These are phyloP conservation scores for Anastatica hierochuntica DNA, from an alignment of 345 rosid species.

Conservation along the genomic window DNA sequence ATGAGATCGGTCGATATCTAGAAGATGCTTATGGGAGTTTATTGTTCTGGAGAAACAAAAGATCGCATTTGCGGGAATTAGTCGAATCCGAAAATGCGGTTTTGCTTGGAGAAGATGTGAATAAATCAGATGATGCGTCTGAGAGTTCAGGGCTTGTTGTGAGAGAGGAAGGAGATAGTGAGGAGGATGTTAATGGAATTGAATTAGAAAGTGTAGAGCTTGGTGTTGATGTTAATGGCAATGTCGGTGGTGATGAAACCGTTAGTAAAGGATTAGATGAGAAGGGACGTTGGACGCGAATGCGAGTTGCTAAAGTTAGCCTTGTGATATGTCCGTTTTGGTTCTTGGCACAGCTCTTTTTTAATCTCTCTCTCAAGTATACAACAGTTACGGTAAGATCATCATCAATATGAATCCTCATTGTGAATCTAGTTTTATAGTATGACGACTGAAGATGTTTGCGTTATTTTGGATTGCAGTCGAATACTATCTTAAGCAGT, in stretches of 20 bases:
- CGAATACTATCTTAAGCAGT: constrained; percentile 89
- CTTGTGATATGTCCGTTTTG: constrained; percentile 79
- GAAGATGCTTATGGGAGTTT: constrained; percentile 66
- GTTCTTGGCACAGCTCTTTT: constrained; percentile 86
- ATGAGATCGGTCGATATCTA: constrained; percentile 54
- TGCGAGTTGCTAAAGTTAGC: constrained; percentile 78
- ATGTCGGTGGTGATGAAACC: constrained; percentile 16
- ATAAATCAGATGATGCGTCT: constrained; percentile 24
- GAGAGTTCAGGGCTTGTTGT: constrained; percentile 20
- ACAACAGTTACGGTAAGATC: constrained; percentile 75
- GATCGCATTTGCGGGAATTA: constrained; percentile 29
- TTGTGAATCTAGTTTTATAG: neutral
- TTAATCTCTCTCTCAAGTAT: constrained; percentile 83
- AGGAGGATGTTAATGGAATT: constrained; percentile 24
- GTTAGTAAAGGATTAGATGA: constrained; percentile 41
- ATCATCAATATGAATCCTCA: neutral
- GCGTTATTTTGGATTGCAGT: constrained; percentile 37
- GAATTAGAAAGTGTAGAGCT: constrained; percentile 22
- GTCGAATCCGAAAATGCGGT: constrained; percentile 64
- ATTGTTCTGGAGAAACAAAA: constrained; percentile 52
- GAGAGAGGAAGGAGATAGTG: constrained; percentile 33
- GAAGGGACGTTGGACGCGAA: constrained; percentile 82
- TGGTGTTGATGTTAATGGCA: constrained; percentile 22
- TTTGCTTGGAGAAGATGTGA: constrained; percentile 43
- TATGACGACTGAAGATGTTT: neutral